Evolutionary conservation across 768 basidiomycete species (phyloP).

Genomic region (Naganishia vishniacii): DNA sequence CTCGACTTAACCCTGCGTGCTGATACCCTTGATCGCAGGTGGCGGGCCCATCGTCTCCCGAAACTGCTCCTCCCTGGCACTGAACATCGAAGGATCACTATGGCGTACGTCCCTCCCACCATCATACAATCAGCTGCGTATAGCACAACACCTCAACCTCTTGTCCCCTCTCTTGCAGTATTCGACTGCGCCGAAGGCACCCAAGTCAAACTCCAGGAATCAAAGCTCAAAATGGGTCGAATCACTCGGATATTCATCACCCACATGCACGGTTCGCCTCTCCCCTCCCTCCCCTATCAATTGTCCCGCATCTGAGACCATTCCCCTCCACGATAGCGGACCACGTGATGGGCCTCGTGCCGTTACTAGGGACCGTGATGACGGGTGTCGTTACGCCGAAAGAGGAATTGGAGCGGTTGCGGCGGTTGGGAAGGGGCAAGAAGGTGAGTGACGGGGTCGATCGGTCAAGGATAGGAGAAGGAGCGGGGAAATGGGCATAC

Average conservation of each 20-base stretch:
- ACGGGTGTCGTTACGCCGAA: slow-evolving; percentile 32
- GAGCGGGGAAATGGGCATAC: neutral
- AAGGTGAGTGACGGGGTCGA: slow-evolving; percentile 7
- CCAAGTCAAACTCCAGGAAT: slow-evolving; percentile 38
- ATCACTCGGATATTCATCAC: slow-evolving; percentile 46
- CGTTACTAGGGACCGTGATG: slow-evolving; percentile 43
- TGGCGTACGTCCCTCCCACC: slow-evolving; percentile 37
- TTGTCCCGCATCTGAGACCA: no score
- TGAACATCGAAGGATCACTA: slow-evolving; percentile 42
- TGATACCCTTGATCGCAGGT: slow-evolving; percentile 29
- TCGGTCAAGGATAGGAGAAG: neutral
- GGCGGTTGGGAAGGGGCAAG: slow-evolving; percentile 32
- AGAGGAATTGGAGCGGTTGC: slow-evolving; percentile 30
- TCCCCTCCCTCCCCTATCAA: neutral
- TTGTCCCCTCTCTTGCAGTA: no score
- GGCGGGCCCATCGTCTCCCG: slow-evolving; percentile 44
- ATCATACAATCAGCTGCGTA: neutral
- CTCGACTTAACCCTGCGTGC: neutral
- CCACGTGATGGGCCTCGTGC: slow-evolving; percentile 41
- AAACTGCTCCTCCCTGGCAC: slow-evolving; percentile 44
- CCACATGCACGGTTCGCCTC: slow-evolving; percentile 37
- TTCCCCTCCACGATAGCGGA: slow-evolving; percentile 25
- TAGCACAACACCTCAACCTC: no score
- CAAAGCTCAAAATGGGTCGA: slow-evolving; percentile 38
- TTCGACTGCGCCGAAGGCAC: slow-evolving; percentile 48